A percentile compares a stretch with the other conserved stretches of the same genome.
phyloP scores from a whole-genome alignment of 345 rosid genomes.

The Geranium brycei region DNA sequence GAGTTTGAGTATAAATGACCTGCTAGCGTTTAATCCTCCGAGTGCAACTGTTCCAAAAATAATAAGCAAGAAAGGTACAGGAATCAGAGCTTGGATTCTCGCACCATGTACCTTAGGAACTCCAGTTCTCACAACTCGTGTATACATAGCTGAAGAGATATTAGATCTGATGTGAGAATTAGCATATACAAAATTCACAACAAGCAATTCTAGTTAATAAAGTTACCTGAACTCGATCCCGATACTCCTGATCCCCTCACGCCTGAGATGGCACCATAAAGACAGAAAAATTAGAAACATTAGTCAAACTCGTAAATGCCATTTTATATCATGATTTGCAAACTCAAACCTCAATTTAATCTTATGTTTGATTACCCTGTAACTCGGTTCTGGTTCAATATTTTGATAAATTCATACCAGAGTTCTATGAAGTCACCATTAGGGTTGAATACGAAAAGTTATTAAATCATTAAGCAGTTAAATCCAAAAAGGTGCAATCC shows the following conservation, averaged over 20 bases:
- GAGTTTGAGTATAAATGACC: constrained; percentile 19
- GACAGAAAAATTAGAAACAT: constrained; percentile 8
- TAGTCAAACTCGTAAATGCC: neutral
- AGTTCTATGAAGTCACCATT: neutral
- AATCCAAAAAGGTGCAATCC: no score
- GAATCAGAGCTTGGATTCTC: constrained; percentile 36
- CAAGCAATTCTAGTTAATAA: no score
- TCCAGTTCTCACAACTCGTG: constrained; percentile 59
- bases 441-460: neutral
- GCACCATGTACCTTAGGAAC: constrained; percentile 41
- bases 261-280: constrained; percentile 29
- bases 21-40: constrained; percentile 55
- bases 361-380: neutral
- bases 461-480: neutral
- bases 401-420: no score
- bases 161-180: neutral
- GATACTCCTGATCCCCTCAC: constrained; percentile 13
- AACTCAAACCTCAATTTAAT: constrained; percentile 12
- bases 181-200: neutral
- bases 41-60: constrained; percentile 59
- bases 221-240: constrained; percentile 30
- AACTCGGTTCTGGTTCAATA: no score
- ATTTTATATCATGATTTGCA: constrained; percentile 25
- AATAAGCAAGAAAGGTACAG: constrained; percentile 49
- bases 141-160: constrained; percentile 25